Evolutionary conservation across 2,329 filamentous ascomycete genomes (phyloP).

Genomic region (Diplodia scrobiculata): DNA sequence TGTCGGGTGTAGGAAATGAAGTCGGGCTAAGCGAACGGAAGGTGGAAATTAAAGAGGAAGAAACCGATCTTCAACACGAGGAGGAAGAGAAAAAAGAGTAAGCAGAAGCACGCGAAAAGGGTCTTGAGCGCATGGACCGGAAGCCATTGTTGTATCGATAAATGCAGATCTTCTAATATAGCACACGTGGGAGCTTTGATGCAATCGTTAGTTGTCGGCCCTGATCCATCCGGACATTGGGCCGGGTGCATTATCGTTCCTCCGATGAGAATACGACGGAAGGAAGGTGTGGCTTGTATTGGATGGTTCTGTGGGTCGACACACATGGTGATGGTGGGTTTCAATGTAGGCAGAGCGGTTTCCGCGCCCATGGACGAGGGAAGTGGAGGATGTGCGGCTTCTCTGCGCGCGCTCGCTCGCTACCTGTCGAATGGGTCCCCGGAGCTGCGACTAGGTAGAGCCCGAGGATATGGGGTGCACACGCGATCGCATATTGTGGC

Average conservation of each 20-base stretch:
- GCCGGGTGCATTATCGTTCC: background rate
- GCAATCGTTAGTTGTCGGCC: background rate
- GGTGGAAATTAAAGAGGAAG: background rate
- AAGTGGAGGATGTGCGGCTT: background rate
- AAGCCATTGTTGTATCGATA: background rate
- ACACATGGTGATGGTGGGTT: background rate
- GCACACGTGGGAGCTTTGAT: background rate
- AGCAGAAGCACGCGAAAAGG: background rate
- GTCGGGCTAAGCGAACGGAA: background rate
- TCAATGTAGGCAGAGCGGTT: background rate
- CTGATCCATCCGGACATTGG: background rate
- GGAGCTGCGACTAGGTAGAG: too few species aligned
- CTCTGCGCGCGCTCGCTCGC: background rate
- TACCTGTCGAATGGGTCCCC: background rate
- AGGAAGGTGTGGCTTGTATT: background rate
- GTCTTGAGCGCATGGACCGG: background rate
- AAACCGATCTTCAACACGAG: background rate
- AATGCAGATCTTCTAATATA: background rate
- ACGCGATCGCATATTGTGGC: background rate
- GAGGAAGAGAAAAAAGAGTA: background rate
- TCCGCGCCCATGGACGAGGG: background rate
- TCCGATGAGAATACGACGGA: background rate
- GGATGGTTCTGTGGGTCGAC: background rate
- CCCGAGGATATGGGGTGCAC: background rate
- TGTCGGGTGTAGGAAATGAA: too few species aligned